Evolutionary conservation across 2,329 filamentous ascomycete genomes (phyloP).

Genomic region (Cladorrhinum sp.): DNA sequence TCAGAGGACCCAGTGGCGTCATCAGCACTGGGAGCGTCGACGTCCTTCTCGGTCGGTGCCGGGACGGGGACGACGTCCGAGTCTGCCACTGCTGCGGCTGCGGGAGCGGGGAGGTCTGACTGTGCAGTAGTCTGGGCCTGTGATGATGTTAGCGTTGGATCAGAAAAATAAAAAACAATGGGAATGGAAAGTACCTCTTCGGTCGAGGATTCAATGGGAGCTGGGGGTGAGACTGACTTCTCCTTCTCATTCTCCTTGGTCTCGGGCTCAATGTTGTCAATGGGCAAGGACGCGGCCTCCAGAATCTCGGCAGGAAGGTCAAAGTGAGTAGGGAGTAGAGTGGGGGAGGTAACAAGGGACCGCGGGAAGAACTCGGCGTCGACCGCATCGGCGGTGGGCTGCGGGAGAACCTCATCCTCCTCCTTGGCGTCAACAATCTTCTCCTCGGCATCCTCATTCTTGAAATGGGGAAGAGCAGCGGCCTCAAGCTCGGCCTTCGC

Average conservation of each 20-base stretch:
- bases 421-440: conserved; percentile 4
- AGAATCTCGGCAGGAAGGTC: conserved; percentile 8
- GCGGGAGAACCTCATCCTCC: background rate
- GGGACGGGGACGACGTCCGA: conserved; percentile 19
- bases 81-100: conserved; percentile 15
- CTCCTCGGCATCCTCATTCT: conserved; percentile 2
- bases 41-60: conserved; percentile 8
- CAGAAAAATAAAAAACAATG: background rate
- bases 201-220: background rate
- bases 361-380: background rate
- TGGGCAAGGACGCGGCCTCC: background rate
- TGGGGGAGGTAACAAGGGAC: background rate
- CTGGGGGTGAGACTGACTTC: conserved; percentile 10
- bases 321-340: conserved; percentile 1
- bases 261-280: conserved; percentile 5
- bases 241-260: conserved; percentile 5
- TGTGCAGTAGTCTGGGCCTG: background rate
- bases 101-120: conserved; percentile 6
- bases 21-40: conserved; percentile 22
- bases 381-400: conserved; percentile 20
- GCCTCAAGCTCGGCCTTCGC: conserved; percentile 9
- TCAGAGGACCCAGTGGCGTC: conserved; percentile 25
- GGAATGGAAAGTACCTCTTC: conserved; percentile 6
- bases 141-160: background rate
- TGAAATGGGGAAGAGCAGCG: conserved; percentile 6